Conservation (phyloP, 2,329 filamentous ascomycete genomes). For the Colletotrichum noveboracense region DNA sequence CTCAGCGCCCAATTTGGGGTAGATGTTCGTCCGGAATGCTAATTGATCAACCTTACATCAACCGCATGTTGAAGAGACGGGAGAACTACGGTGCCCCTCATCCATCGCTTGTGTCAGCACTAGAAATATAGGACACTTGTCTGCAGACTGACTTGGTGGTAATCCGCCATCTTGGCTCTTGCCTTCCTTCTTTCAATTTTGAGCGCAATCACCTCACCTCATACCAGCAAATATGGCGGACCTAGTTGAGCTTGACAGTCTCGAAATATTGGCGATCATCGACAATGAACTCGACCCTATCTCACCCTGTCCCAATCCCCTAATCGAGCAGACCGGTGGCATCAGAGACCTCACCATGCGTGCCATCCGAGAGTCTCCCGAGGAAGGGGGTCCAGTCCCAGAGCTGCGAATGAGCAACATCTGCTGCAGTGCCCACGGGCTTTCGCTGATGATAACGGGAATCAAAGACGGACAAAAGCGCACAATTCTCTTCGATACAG, state of each 20-base stretch:
- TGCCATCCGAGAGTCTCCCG: constrained; percentile 34
- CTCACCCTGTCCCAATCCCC: constrained; percentile 48
- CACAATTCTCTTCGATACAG: constrained; percentile 57
- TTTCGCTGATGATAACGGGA: constrained; percentile 57
- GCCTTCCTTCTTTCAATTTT: background rate
- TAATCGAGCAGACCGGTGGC: constrained; percentile 45
- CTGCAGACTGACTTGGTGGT: background rate
- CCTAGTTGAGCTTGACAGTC: constrained; percentile 29
- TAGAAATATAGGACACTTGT: background rate
- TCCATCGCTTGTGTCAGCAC: background rate
- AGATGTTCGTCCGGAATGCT: background rate
- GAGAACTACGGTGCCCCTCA: background rate
- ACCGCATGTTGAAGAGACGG: background rate
- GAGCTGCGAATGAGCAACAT: constrained; percentile 55
- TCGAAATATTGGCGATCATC: constrained; percentile 55
- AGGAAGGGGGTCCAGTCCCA: constrained; percentile 43
- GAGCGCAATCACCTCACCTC: background rate
- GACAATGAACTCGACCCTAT: constrained; percentile 61
- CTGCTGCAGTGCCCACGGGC: constrained; percentile 59
- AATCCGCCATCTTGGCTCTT: background rate
- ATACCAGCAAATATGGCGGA: background rate
- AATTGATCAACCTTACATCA: background rate
- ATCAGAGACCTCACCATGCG: constrained; percentile 45
- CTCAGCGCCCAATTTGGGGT: background rate
- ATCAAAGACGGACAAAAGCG: constrained; percentile 47